Base-by-base conservation (phyloP, 73 alveolate genomes). In the Durusdinium trenchii region DNA sequence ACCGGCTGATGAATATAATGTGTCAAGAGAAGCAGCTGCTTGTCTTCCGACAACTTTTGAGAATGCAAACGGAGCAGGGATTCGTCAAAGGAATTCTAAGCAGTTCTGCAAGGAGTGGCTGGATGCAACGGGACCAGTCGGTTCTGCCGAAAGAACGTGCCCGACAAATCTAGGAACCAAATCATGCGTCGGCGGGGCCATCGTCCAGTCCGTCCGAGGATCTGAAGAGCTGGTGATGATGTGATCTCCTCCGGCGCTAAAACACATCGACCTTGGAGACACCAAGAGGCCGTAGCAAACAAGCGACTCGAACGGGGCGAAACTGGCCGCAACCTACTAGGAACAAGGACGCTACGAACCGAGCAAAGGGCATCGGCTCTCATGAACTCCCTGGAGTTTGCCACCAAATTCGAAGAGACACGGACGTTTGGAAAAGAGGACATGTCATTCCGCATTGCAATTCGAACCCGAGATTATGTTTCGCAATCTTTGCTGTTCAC, bases 261-360 rank as follows among this genome's bases (percentile, higher is more conserved):
- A 90, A 30, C 96, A 90, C 96, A 90, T 90, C 51, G 96, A 90
- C 96, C 96, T 90, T 14, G 36, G 95, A 3, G 81, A 28, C 1
- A 79, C 12, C 5, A 48, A 12, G 75, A 3, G 6, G 35, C 20
- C 62, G 10, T 48, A 42, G 18, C 57, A 82, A 7, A 6, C 50
- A 10, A 0, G 3, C 45, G n/a, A n/a, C n/a, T n/a, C n/a, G n/a
- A n/a, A n/a, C n/a, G n/a, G n/a, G n/a, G n/a, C n/a, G n/a, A n/a
- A n/a, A n/a, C n/a, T n/a, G n/a, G n/a, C n/a, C n/a, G n/a, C n/a
- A n/a, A n/a, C n/a, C n/a, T n/a, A n/a, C n/a, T n/a, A n/a, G n/a
- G n/a, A n/a, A n/a, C n/a, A n/a, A n/a, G n/a, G n/a, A n/a, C n/a
- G n/a, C n/a, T n/a, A n/a, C n/a, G n/a, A n/a, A n/a, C n/a, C n/a